Percentiles rank a stretch among this genome's conserved stretches.
Conservation (phyloP, 805 yeast genomes). For the Saturnispora mendoncae region DNA sequence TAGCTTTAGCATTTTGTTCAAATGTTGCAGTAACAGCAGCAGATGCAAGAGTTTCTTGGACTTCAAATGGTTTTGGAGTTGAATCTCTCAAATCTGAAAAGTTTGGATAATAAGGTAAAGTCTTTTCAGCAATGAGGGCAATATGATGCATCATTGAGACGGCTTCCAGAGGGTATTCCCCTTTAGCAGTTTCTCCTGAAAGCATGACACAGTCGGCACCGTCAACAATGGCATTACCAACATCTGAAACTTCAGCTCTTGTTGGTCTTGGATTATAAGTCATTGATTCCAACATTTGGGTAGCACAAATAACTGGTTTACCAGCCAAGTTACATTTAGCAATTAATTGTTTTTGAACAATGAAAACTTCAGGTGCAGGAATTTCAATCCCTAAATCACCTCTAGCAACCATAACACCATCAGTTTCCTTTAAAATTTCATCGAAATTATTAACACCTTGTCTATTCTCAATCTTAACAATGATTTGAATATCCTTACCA, state of each 20-base stretch:
- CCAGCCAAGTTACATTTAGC: conserved; percentile 99
- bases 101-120: conserved; percentile 74
- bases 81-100: conserved; percentile 84
- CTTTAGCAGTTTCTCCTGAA: conserved; percentile 99
- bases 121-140: conserved; percentile 91
- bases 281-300: conserved; percentile 99
- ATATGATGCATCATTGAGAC: conserved; percentile 99
- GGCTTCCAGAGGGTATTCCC: conserved; percentile 96
- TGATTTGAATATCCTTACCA: conserved; percentile 92
- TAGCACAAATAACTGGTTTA: conserved; percentile 98
- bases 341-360: conserved; percentile 96
- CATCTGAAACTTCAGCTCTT: conserved; percentile 98
- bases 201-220: conserved; percentile 99
- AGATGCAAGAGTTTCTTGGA: conserved; percentile 94
- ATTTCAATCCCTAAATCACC: conserved; percentile 99
- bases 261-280: conserved; percentile 99
- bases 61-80: conserved; percentile 81
- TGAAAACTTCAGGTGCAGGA: conserved; percentile 97
- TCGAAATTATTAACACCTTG: conserved; percentile 99
- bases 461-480: conserved; percentile 96
- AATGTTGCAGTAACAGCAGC: conserved; percentile 95
- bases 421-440: conserved; percentile 87
- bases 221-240: conserved; percentile 97
- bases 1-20: conserved; percentile 95
- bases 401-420: conserved; percentile 99